Percentiles rank a stretch among this genome's conserved stretches.
Conservation (phyloP, 2,329 filamentous ascomycete species). For the Thielaviopsis ethacetica region DNA sequence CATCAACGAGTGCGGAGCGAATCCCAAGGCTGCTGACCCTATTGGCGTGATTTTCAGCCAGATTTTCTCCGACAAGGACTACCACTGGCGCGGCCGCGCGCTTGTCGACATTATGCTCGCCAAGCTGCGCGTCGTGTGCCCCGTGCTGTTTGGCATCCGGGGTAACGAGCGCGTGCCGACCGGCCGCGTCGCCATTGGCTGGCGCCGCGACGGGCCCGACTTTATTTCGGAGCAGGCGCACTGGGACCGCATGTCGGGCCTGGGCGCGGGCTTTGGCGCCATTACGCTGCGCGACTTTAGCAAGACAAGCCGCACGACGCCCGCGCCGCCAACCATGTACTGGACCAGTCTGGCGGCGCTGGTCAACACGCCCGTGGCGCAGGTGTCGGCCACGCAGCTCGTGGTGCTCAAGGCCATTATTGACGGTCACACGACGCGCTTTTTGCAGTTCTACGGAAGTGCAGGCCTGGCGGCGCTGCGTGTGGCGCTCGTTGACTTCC, state of each 20-base stretch:
- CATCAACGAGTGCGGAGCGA: conserved; percentile 46
- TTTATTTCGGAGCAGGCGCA: conserved; percentile 59
- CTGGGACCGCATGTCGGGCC: conserved; percentile 64
- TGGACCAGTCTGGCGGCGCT: conserved; percentile 67
- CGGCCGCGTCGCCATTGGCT: conserved; percentile 55
- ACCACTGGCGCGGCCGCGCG: conserved; percentile 48
- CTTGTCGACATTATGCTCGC: conserved; percentile 73
- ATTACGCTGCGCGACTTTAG: conserved; percentile 71
- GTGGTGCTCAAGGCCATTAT: conserved; percentile 57
- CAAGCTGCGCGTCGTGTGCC: conserved; percentile 67
- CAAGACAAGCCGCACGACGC: conserved; percentile 50
- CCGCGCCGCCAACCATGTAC: conserved; percentile 63
- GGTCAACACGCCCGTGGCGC: conserved; percentile 51
- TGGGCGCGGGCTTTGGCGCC: conserved; percentile 71
- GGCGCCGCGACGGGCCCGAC: conserved; percentile 43
- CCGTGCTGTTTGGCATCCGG: conserved; percentile 69
- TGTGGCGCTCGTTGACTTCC: conserved; percentile 59
- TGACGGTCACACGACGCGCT: conserved; percentile 54
- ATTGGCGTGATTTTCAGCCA: conserved; percentile 62
- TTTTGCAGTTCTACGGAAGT: conserved; percentile 67
- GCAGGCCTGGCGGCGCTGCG: conserved; percentile 56
- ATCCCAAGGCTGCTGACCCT: conserved; percentile 53
- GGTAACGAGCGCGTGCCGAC: conserved; percentile 57
- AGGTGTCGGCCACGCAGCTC: conserved; percentile 58
- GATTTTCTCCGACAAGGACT: conserved; percentile 54